phyloP scores from a whole-genome alignment of 2,329 filamentous ascomycete genomes.

The Leptographium wingfieldii region DNA sequence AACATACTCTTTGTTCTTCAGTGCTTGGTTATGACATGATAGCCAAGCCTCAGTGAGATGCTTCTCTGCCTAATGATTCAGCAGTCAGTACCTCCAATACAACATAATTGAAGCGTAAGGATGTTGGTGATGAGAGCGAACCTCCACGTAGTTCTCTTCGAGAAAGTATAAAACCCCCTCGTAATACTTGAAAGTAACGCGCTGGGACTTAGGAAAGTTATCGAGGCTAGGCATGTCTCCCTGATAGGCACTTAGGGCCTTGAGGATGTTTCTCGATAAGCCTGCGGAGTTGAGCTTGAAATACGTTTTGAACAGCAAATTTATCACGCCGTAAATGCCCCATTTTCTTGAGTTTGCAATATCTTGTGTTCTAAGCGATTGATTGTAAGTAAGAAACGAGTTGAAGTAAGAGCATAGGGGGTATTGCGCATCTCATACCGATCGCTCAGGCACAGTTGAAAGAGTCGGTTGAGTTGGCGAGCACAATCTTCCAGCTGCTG shows the following conservation, averaged over 20 bases:
- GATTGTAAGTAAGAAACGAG: conserved; percentile 11
- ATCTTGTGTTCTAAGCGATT: conserved; percentile 44
- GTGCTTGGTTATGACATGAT: conserved; percentile 62
- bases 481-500: conserved; percentile 85
- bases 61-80: conserved; percentile 51
- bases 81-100: background rate
- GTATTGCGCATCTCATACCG: conserved; percentile 45
- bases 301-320: conserved; percentile 94
- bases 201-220: conserved; percentile 75
- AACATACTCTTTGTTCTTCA: conserved; percentile 67
- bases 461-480: conserved; percentile 81
- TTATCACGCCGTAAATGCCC: conserved; percentile 92
- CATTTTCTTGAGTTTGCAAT: conserved; percentile 90
- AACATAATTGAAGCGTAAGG: no score
- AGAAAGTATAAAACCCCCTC: conserved; percentile 86
- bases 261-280: conserved; percentile 82
- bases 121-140: conserved; percentile 20
- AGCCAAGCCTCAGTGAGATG: conserved; percentile 69
- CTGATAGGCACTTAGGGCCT: conserved; percentile 62
- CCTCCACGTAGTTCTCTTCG: conserved; percentile 81
- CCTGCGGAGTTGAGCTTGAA: conserved; percentile 87
- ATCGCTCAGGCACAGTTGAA: conserved; percentile 79
- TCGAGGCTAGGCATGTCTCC: conserved; percentile 71
- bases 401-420: background rate
- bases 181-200: conserved; percentile 95